Base-by-base conservation (phyloP, 1,139 yeast species). In the Lodderomyces beijingensis region DNA sequence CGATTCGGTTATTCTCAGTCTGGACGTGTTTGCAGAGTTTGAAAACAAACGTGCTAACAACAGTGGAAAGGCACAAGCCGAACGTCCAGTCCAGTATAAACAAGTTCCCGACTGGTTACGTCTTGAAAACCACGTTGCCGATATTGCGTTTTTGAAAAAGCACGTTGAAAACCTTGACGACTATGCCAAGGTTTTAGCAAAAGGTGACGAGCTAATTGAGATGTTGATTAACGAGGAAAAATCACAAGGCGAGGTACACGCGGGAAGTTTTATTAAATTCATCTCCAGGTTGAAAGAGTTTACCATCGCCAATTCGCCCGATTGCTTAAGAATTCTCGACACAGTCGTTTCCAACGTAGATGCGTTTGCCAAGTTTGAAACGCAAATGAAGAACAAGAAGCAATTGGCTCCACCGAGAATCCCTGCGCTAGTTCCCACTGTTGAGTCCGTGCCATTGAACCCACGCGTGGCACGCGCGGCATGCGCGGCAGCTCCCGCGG, bases 291-390 rank as follows among this genome's bases (percentile, higher is more conserved):
- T 40, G 18, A 32, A 13, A 11, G 36, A 27, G 14, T 36, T 40
- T 25, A 16, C 33, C 17, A 16, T 14, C 4, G 14, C 24, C 29
- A 38, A 36, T 14, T 34, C 33, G 13, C 18, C 16, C 8, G 30
- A 33, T 16, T 40, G 43, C 28, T 35, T 39, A 3, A 26, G 33
- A 16, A 33, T 41, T 13, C 35, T 46, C 18, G 42, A 46, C 27
- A 27, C 45, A 4, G 35, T 44, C 4, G 10, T 41, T n/a, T 28
- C 32, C 7, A 34, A 34, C 24, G 37, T 35, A 11, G 25, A 28
- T 15, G 38, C 34, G 22, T 39, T 36, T 32, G 37, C 27, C 10
- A 25, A 30, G 15, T 24, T 30, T 24, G 32, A 30, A 24, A 24
- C 22, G 10, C n/a, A 19, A 8, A 19, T 9, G 22, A 19, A 19